Base-by-base conservation (phyloP, 2,329 filamentous ascomycete species). In the Pyrenophora graminea region DNA sequence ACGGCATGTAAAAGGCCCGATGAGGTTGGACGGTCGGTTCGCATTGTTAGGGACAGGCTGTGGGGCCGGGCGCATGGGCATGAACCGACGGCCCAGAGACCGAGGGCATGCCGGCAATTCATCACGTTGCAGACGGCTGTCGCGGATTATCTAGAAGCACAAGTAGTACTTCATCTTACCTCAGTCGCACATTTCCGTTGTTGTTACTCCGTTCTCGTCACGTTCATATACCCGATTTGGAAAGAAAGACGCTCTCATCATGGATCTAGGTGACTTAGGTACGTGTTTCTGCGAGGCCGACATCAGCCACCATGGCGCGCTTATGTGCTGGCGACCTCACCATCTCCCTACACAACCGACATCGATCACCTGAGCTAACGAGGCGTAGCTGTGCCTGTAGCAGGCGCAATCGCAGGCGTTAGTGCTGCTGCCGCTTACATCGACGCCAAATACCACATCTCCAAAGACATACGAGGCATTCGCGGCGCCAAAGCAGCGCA, bases 371-470 rank as follows among this genome's bases (percentile, higher is more conserved):
- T 27, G 19, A 33, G 45, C 55, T 63, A 25, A 61, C 45, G 3
- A 52, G 4, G 39, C 31, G 45, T 32, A 33, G 9, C 56, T 71
- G 68, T 58, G 42, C 68, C 69, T 12, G 57, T 71, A 15, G 69
- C 66, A 44, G 68, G 68, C 39, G 70, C 70, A 37, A 59, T 72
- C 55, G 70, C 69, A 43, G 71, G 65, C 42, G 61, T 63, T 7
- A 63, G 62, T 10, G 76, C 76, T 9, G 74, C 76, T 10, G 80
- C 82, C 34, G 79, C 80, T 12, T 89, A 90, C 60, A 74, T 89
- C 38, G 83, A 91, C 64, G 89, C 84, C 46, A 90, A 88, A 74
- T 85, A 82, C 61, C 83, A 88, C 66, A 67, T 91, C 42, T 69
- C 73, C 36, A 83, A 88, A 63, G 89, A 92, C 67, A 56, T 87